Base-by-base conservation (phyloP, 1,139 yeast species). In the Blastobotrys illinoisensis region DNA sequence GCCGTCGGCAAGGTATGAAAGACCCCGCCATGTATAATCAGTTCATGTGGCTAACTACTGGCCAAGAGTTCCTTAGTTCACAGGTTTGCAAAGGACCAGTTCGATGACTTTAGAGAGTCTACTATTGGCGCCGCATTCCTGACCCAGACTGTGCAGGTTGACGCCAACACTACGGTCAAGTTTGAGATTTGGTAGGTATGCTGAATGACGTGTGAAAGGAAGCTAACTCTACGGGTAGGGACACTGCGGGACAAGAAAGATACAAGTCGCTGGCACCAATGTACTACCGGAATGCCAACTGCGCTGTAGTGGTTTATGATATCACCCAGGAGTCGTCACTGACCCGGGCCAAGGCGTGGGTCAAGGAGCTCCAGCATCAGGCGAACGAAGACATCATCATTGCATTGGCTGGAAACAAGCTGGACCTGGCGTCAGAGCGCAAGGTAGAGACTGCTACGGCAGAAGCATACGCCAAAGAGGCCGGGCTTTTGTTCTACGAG, bases 101-200 rank as follows among this genome's bases (percentile, higher is more conserved):
- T 93, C 70, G 97, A 91, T 65, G 97, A 90, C 67, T 81, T 87
- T 73, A 80, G 97, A 64, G 98, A 93, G 71, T 88, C 96, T 21
- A 93, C 98, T 6, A 93, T 93, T 58, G 98, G 98, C 14, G 99
- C 99, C 2, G 99, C 99, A 2, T 93, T 93, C 69, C 76, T 93
- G 56, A 91, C 99, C 14, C 98, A 93, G 68, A 85, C 96, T 5
- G 84, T 93, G 54, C 84, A 77, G 54, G 68, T 87, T 69, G 77
- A 84, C 71, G 74, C 83, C 19, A 73, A 74, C 53, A 79, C 83
- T 1, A 73, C 77, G 1, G 72, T 75, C 54, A 73, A 75, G 58
- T 76, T 75, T 56, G 79, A 75, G 58, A 75, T 75, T 49, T 75
- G 79, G 79, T 67, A 64, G 21, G 67, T 53, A 9, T n/a, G 14